Evolutionary conservation across 2,329 filamentous ascomycete genomes (phyloP).

Genomic region (Fusarium tuaranense): DNA sequence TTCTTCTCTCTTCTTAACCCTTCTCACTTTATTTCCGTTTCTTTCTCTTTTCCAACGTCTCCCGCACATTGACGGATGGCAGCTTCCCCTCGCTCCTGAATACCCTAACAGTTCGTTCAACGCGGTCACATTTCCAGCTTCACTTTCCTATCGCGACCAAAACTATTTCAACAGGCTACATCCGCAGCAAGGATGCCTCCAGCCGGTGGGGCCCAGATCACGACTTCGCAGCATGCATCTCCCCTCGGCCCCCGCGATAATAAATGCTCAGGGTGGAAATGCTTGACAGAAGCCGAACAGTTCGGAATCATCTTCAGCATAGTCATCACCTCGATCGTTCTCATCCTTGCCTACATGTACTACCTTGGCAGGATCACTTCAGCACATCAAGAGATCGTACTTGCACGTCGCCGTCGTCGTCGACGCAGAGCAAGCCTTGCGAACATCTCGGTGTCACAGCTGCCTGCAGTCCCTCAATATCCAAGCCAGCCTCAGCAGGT

Average conservation of each 20-base stretch:
- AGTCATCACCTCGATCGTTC: slow-evolving; percentile 43
- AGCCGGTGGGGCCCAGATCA: not conserved
- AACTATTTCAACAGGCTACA: not conserved
- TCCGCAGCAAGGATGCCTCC: not conserved
- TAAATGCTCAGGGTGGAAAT: slow-evolving; percentile 52
- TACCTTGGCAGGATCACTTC: slow-evolving; percentile 45
- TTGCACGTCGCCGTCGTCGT: slow-evolving; percentile 15
- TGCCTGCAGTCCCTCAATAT: slow-evolving; percentile 31
- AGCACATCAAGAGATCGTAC: slow-evolving; percentile 24
- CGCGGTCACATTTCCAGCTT: not conserved
- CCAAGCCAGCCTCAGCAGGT: slow-evolving; percentile 7
- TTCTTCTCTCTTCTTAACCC: not conserved
- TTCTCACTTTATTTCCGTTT: not conserved
- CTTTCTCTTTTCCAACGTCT: not conserved
- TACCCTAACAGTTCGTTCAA: not conserved
- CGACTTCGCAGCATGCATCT: not conserved
- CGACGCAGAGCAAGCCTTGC: slow-evolving; percentile 11
- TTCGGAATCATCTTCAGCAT: slow-evolving; percentile 55
- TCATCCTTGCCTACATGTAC: slow-evolving; percentile 51
- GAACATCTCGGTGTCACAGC: slow-evolving; percentile 15
- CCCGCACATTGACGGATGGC: not conserved
- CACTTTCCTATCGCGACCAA: not conserved
- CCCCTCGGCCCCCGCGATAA: not conserved
- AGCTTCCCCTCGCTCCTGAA: not conserved
- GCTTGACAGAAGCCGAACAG: slow-evolving; percentile 52